phyloP scores from a whole-genome alignment of 2,329 filamentous ascomycete genomes.

The Trichocomaceae sp. region DNA sequence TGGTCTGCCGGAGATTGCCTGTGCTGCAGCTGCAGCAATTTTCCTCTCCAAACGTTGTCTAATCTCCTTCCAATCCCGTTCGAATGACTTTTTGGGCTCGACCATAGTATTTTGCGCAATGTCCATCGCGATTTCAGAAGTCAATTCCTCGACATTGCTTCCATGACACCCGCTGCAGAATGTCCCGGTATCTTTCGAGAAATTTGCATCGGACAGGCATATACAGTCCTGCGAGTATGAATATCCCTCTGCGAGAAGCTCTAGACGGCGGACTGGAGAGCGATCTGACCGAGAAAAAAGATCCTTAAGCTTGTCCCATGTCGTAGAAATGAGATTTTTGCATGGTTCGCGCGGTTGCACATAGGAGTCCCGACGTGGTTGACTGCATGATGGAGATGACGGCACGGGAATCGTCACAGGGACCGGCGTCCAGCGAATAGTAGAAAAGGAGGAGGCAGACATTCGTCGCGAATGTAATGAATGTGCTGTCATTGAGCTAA shows the following conservation, averaged over 20 bases:
- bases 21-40: conserved; percentile 11
- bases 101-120: not conserved
- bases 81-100: conserved; percentile 9
- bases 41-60: conserved; percentile 13
- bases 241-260: conserved; percentile 1
- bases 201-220: not conserved
- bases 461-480: conserved; percentile 6
- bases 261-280: not conserved
- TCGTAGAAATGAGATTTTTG: not conserved
- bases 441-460: conserved; percentile 10
- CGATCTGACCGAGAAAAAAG: not conserved
- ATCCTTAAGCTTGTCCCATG: not conserved
- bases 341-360: not conserved
- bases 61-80: conserved; percentile 13
- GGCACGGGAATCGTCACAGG: conserved; percentile 5
- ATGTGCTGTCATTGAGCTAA: conserved; percentile 1
- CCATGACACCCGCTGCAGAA: conserved; percentile 7
- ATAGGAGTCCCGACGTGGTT: not conserved
- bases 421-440: conserved; percentile 9
- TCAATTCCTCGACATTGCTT: conserved; percentile 3
- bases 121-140: conserved; percentile 8
- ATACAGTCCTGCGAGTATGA: not conserved
- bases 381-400: conserved; percentile 3
- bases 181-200: not conserved
- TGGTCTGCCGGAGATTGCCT: conserved; percentile 11